Percentiles rank a stretch among this genome's conserved stretches.
These are phyloP conservation scores for Waltergamsia citrina DNA, from an alignment of 2,329 filamentous ascomycete species.

Conservation along the genomic window DNA sequence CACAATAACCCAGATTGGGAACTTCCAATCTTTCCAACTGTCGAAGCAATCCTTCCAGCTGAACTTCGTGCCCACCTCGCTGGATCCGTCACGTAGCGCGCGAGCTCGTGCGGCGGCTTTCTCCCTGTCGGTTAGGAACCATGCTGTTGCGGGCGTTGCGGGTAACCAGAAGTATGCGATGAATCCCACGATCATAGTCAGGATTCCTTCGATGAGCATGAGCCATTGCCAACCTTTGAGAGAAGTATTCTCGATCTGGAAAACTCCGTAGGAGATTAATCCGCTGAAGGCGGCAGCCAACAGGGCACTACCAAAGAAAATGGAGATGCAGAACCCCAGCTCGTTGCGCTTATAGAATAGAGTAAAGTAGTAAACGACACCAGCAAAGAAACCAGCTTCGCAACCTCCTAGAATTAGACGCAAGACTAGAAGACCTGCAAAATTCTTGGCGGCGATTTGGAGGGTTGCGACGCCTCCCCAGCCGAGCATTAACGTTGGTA, in stretches of 20 bases:
- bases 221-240: slow-evolving; percentile 1
- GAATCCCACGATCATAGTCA: slow-evolving; percentile 9
- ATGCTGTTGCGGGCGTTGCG: slow-evolving; percentile 29
- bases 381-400: slow-evolving; percentile 17
- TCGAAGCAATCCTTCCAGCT: slow-evolving; percentile 28
- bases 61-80: slow-evolving; percentile 23
- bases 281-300: slow-evolving; percentile 58
- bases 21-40: slow-evolving; percentile 24
- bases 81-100: slow-evolving; percentile 31
- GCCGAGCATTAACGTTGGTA: slow-evolving; percentile 18
- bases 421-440: slow-evolving; percentile 21
- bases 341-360: slow-evolving; percentile 37
- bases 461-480: slow-evolving; percentile 26
- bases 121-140: slow-evolving; percentile 29
- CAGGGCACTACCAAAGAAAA: slow-evolving; percentile 48
- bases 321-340: slow-evolving; percentile 43
- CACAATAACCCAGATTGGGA: slow-evolving; percentile 33
- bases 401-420: slow-evolving; percentile 12
- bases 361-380: slow-evolving; percentile 2
- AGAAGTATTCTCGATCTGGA: background rate
- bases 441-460: slow-evolving; percentile 2
- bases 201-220: slow-evolving; percentile 1
- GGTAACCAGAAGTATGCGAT: slow-evolving; percentile 27
- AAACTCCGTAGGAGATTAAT: slow-evolving; percentile 27
- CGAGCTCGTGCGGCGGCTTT: slow-evolving; percentile 23